These are phyloP conservation scores for Leishmania major DNA, from an alignment of 208 protist genomes.

Conservation along the genomic window DNA sequence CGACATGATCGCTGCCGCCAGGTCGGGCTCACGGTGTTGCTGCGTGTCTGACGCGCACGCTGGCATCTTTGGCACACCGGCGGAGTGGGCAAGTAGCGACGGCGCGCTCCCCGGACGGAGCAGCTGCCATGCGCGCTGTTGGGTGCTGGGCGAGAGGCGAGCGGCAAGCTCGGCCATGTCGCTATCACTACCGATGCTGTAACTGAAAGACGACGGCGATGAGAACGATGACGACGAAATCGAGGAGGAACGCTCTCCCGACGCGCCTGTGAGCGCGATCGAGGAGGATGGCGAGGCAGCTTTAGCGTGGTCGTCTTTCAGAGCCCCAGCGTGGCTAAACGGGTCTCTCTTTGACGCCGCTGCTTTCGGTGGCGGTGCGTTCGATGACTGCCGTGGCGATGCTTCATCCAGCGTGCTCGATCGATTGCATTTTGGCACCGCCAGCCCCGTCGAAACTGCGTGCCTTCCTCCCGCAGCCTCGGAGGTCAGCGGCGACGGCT, in stretches of 20 bases:
- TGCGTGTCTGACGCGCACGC: neutral
- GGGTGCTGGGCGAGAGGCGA: slow-evolving; percentile 4
- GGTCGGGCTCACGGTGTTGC: neutral
- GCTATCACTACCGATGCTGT: slow-evolving; percentile 3
- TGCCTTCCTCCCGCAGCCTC: neutral
- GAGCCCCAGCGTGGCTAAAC: neutral
- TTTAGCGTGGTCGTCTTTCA: neutral
- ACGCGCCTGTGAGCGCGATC: neutral
- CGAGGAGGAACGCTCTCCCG: neutral
- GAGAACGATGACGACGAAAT: neutral
- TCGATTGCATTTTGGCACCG: neutral
- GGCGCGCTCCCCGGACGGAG: neutral
- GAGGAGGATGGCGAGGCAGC: neutral
- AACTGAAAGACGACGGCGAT: neutral
- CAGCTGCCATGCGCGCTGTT: neutral
- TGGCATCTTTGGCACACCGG: neutral
- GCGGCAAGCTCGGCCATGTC: slow-evolving; percentile 18
- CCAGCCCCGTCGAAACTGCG: neutral
- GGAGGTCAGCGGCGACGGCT: neutral
- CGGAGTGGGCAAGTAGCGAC: neutral
- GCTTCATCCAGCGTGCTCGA: neutral
- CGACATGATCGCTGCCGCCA: neutral
- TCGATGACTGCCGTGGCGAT: neutral
- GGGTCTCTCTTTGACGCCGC: neutral
- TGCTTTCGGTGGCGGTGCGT: neutral